These are phyloP conservation scores for Spathaspora hagerdaliae DNA, from an alignment of 805 yeast genomes.

Conservation along the genomic window DNA sequence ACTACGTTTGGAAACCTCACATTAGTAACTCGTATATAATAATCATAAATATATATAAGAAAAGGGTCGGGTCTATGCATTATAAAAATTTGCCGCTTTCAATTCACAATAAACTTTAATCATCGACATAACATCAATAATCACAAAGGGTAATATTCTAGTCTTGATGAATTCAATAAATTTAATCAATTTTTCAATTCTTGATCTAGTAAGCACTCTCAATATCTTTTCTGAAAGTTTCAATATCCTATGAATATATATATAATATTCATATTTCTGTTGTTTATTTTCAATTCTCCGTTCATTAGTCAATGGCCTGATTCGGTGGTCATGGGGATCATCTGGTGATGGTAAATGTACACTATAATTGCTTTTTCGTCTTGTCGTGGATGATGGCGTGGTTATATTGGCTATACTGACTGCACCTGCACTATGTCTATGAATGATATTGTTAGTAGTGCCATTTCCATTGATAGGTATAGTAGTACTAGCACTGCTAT, in stretches of 20 bases:
- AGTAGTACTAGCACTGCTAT: no score
- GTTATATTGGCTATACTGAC: not conserved
- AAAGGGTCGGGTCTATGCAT: no score
- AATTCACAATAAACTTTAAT: conserved; percentile 26
- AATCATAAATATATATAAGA: no score
- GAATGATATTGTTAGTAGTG: not conserved
- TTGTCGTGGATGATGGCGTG: conserved; percentile 3
- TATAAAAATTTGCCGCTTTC: conserved; percentile 5
- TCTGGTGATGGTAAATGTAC: not conserved
- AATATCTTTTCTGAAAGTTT: conserved; percentile 11
- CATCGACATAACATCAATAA: conserved; percentile 35
- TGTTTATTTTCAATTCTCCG: conserved; percentile 29
- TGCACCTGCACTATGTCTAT: not conserved
- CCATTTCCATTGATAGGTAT: conserved; percentile 5
- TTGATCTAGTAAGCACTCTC: not conserved
- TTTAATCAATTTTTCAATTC: conserved; percentile 15
- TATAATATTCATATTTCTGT: conserved; percentile 32
- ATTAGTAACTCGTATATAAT: no score
- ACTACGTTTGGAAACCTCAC: no score
- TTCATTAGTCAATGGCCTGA: conserved; percentile 8
- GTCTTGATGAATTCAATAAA: conserved; percentile 35
- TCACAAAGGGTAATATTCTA: conserved; percentile 30
- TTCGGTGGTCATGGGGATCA: not conserved
- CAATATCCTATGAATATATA: conserved; percentile 20
- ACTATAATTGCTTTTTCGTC: not conserved